Evolutionary conservation across 1,284 basidiomycete species (phyloP), one percentile per base, ranked within the genome.

Genomic region (Vanrija pseudolonga): DNA sequence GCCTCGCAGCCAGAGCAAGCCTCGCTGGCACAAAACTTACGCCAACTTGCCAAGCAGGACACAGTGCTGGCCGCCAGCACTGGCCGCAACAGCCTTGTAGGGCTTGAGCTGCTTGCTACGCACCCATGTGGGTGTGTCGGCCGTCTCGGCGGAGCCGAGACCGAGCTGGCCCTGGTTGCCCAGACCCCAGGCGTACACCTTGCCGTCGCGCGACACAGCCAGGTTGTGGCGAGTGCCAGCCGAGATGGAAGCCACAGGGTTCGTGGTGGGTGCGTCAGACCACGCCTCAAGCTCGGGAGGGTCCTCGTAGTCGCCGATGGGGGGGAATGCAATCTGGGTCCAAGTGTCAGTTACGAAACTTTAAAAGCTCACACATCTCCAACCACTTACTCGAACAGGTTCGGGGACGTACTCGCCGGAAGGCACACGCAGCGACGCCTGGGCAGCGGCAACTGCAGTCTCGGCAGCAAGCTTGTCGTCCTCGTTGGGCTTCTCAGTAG

Each of bases 101-200:
- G 74, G 76, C 32, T 73, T 69, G 43, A 79, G 64, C 44, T 63
- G 60, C 59, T 71, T 72, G 77, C 73, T 77, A 53, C 83, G 61
- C 82, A 84, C 59, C 81, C 89, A 54, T 82, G 81, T 77, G 82
- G 90, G 70, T 80, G 84, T 73, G 82, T 85, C 49, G 8, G 75
- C 72, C 41, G 67, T 69, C 62, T 80, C 79, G 46, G 67, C 68
- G 45, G 77, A 71, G 14, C 78, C 79, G 39, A 79, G 73, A 23
- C 80, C 80, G n/a, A 81, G 72, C 61, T 80, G 78, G 50, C 71
- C 74, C 52, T 66, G 62, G 54, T 67, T 83, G 19, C 90, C 89
- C 60, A 88, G 84, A 45, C 91, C 91, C 91, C 91, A 95, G 39
- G 85, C 81, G 70, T 90, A 93, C 58, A 90, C 77, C 24, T 87